Evolutionary conservation across 176 grass and related monocot species (phyloP), one percentile per base, ranked within the genome.

Genomic region (Rhynchospora tenuis): DNA sequence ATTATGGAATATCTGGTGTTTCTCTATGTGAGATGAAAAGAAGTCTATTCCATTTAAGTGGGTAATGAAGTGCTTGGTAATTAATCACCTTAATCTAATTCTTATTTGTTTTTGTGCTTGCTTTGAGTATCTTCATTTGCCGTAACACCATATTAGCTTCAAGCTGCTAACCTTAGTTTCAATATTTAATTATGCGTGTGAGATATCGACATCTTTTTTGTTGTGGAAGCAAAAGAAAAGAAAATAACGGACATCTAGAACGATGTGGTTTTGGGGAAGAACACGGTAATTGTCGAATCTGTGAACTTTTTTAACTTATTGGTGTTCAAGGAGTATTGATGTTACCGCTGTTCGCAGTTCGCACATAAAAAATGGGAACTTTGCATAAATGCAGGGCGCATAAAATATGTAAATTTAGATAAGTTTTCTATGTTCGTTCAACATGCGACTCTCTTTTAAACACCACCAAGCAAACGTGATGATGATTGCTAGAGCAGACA

Each of bases 1-100:
- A 26, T 63, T 50, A 16, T 68, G 60, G 26, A 66, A 33, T 67
- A 54, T 65, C 48, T 82, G 8, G 31, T 63, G 43, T 67, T 81
- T 82, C 59, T 67, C 38, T 82, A 82, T 82, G 54, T 68, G 61
- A 63, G 59, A 65, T 82, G 73, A 77, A 77, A 76, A 29, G 24
- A 28, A 76, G 73, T 55, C 73, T 38, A 38, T 38, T 76, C 47
- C 27, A 75, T 73, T 4, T 38, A 38, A 38, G 5, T 38, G 33
- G 33, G 33, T 48, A 50, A 73, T 73, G 69, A 50, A 72, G 3
- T 55, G 50, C 50, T 56, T 75, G 38, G 17, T 10, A 23, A 22
- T 61, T 61, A 22, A 9, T 23, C 59, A 3, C 20, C n/a, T 9
- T 61, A 70, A 70, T 70, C 47, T 73, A 73, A 73, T 48, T 46